Evolutionary conservation across 2,329 filamentous ascomycete genomes (phyloP), one percentile per base, ranked within the genome.

Genomic region (Balansia obtecta): DNA sequence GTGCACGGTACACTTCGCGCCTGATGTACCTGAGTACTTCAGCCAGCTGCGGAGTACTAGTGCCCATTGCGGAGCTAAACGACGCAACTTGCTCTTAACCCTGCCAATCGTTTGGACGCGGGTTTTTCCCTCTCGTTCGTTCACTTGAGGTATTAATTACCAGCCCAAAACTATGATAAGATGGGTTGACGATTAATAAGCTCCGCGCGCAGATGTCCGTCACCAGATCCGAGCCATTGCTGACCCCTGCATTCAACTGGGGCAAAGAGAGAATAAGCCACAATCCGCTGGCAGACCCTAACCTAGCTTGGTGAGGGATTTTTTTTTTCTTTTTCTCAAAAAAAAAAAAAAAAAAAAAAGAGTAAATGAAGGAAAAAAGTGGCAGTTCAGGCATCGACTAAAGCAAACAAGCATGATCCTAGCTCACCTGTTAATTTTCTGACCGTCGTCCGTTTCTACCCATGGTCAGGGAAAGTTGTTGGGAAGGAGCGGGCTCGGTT

Each of bases 1-100:
- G 41, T 38, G 48, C 48, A 49, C 48, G 37, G 41, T 38, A 41
- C 41, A 32, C 47, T 27, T 27, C 38, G 48, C 33, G 41, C 15
- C 33, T 33, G n/a, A 27, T 4, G 27, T 27, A 27, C 27, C 27
- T 27, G 7, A 7, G 27, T 5, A 27, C 20, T 22, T 22, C 20
- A 22, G 20, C 20, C 20, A 22, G 4, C 20, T 22, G 20, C 20
- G 20, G 20, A 27, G 27, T 27, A 27, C 27, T 3, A 27, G 27
- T 22, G 20, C 20, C 20, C 20, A 4, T 22, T 22, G 27, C 27
- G 27, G 27, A 7, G 27, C 27, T 27, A 27, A 27, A 6, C 20
- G 20, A 22, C 20, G 20, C 20, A 22, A 22, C 2, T 22, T 2
- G 20, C 20, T 22, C 20, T 22, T 22, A 4, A 22, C 20, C 20